Evolutionary conservation across 1,284 basidiomycete genomes (phyloP), one percentile per base, ranked within the genome.

Genomic region (Inonotus hispidus): DNA sequence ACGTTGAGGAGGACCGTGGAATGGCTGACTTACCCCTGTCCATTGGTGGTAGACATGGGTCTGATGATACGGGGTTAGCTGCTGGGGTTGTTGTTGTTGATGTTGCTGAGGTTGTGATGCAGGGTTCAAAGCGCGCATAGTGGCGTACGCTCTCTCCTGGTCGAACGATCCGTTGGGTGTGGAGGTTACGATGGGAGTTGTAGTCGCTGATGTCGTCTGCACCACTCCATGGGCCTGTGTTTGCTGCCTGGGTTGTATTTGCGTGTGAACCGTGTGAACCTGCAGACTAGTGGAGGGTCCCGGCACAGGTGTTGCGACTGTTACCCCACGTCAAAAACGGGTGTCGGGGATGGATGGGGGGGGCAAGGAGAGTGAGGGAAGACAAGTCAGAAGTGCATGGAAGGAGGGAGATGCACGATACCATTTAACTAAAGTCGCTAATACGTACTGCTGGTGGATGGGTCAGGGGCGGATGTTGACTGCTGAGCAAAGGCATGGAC

Each of bases 371-470:
- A 21, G 23, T 23, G 32, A 58, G 45, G 21, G 10, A 50, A 32
- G 29, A 21, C 6, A 7, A 21, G 25, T 49, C 14, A 47, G 21
- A 49, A 46, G 43, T 11, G 46, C 14, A 19, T 2, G 11, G 45
- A 39, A 39, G 32, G 23, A 47, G 46, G 56, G 13, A 35, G 37
- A 29, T 23, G n/a, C 56, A 43, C 19, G 27, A 35, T 52, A 52
- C 53, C 53, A 39, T 38, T 54, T 54, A 49, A 49, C 25, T 49
- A 14, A 52, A 52, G 32, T 52, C 27, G 21, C 32, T 35, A 50
- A 49, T 60, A 55, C 59, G 37, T 60, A 49, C 53, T 38, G 32
- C 45, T 55, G 41, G 53, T n/a, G 35, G 53, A 53, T 41, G 59
- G 14, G 35, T 37, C 45, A 3, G 54, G 25, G 7, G 35, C 16